Evolutionary conservation across 306 rosid species (phyloP), one percentile per base, ranked within the genome.

Genomic region (Rubus idaeus): DNA sequence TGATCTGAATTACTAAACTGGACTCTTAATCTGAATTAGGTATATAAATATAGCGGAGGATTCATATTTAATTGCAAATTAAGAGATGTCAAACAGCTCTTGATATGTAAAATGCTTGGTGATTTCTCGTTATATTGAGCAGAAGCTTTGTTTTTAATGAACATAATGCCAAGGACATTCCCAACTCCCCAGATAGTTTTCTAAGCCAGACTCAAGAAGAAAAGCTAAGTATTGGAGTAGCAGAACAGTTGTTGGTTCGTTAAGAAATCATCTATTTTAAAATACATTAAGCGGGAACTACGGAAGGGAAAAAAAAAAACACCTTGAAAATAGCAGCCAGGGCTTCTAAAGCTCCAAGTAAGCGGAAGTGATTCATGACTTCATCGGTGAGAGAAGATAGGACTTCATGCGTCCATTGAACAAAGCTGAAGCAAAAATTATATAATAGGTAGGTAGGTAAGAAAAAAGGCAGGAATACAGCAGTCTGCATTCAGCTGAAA

Each of bases 321-420:
- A 95, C 98, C 98, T 92, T 95, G 83, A 95, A 95, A 88, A 92
- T 82, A 74, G 91, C 85, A 86, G 97, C 93, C 77, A 95, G 74
- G 60, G 97, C 88, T 83, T 90, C 96, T 49, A 80, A 56, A 26
- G 86, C 89, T 49, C 98, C 98, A 68, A 95, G 98, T 82, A 95
- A 84, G 76, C 80, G 91, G 73, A 95, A 90, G 80, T 88, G 93
- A 68, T 88, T 88, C 79, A 89, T 84, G 78, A 71, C 69, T 76
- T 92, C 95, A 75, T 87, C 90, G 8, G 78, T 83, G 44, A 39
- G 80, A 78, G 96, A 89, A 78, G 91, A 88, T 81, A 95, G 84
- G 82, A 87, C 96, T 66, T 86, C 88, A 39, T 90, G 93, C 11
- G 98, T 87, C 97, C 98, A 95, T 75, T 83, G 89, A 80, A 86